Evolutionary conservation across 306 rosid species (phyloP).

Genomic region (Acacia crassicarpa): DNA sequence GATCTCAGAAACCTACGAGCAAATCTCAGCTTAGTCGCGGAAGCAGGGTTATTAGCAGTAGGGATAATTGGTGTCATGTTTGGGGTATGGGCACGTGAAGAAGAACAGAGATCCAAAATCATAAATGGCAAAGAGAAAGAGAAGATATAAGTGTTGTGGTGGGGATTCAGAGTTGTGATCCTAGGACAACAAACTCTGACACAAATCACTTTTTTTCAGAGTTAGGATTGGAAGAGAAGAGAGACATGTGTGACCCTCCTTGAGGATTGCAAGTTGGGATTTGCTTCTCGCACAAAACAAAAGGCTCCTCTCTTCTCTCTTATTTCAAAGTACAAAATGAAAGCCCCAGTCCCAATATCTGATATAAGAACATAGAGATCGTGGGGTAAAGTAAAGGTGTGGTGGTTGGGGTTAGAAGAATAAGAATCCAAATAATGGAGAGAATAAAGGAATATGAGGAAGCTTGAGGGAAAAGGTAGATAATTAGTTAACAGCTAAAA

Average conservation of each 20-base stretch:
- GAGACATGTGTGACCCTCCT: neutral
- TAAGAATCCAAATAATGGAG: neutral
- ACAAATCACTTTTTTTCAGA: neutral
- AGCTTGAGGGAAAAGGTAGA: neutral
- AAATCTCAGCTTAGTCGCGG: neutral
- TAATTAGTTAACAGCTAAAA: neutral
- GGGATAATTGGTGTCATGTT: neutral
- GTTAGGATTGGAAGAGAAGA: neutral
- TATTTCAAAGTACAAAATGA: neutral
- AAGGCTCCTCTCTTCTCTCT: neutral
- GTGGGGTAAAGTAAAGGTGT: neutral
- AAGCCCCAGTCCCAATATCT: neutral
- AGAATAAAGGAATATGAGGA: neutral
- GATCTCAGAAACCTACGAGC: slow-evolving; percentile 1
- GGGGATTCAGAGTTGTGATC: neutral
- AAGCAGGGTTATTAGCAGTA: neutral
- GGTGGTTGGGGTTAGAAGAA: neutral
- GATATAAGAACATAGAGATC: neutral
- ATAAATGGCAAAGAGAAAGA: neutral
- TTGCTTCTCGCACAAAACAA: slow-evolving; percentile 8
- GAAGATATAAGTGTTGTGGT: neutral
- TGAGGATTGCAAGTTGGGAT: neutral
- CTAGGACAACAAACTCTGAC: slow-evolving; percentile 4
- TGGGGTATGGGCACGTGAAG: neutral
- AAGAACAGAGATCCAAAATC: neutral